Percentiles rank a stretch among this genome's conserved stretches.
phyloP scores from a whole-genome alignment of 805 yeast species.

The Allodekkera sacchari region DNA sequence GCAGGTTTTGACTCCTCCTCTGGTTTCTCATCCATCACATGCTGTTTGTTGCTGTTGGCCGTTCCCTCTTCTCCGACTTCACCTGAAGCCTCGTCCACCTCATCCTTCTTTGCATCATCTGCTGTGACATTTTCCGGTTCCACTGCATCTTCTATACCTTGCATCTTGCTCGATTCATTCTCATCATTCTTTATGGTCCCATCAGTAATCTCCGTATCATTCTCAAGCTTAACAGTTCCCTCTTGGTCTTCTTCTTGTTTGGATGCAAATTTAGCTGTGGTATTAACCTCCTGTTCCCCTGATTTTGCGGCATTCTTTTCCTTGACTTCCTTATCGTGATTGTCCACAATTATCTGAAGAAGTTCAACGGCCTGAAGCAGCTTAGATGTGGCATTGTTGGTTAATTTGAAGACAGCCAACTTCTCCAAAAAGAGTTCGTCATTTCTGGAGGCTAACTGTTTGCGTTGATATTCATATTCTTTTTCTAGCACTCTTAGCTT shows the following conservation, averaged over 20 bases:
- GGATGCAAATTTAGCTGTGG: too few relatives aligned
- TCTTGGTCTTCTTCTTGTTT: too few relatives aligned
- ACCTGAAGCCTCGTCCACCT: conserved; percentile 6
- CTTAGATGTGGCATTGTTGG: conserved; percentile 42
- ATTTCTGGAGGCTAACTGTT: conserved; percentile 50
- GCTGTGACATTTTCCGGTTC: conserved; percentile 2
- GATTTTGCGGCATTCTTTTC: neutral
- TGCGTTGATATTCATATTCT: conserved; percentile 57
- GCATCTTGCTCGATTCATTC: too few relatives aligned
- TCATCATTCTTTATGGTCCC: too few relatives aligned
- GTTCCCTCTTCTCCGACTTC: conserved; percentile 1
- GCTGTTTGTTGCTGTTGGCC: too few relatives aligned
- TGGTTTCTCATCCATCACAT: neutral
- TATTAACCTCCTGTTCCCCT: neutral
- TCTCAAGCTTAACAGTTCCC: too few relatives aligned
- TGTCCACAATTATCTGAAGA: conserved; percentile 2
- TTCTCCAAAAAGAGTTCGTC: conserved; percentile 61
- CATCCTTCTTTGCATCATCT: conserved; percentile 1
- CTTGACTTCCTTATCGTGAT: conserved; percentile 4
- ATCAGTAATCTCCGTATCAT: too few relatives aligned
- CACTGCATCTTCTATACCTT: too few relatives aligned
- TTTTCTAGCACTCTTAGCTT: conserved; percentile 56
- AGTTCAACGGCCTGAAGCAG: conserved; percentile 29
- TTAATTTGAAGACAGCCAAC: conserved; percentile 53
- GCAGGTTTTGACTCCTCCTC: conserved; percentile 1